phyloP scores from a whole-genome alignment of 2,329 filamentous ascomycete genomes.

The Microsporum audouinii region DNA sequence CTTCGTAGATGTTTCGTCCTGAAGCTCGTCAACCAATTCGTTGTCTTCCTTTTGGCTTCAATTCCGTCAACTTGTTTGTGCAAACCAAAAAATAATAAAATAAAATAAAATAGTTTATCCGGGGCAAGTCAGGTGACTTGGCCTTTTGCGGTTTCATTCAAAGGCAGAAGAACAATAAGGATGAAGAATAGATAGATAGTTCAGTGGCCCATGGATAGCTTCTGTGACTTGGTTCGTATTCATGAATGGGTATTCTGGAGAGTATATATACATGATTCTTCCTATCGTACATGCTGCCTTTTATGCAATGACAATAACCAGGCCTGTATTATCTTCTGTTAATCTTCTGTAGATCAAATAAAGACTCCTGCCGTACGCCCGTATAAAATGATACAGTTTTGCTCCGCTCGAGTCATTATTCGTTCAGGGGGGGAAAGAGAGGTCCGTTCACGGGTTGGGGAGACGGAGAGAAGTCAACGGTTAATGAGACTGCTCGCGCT shows the following conservation, averaged over 20 bases:
- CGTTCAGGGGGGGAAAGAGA: not conserved
- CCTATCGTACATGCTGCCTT: not conserved
- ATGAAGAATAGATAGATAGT: not conserved
- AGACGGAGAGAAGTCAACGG: not conserved
- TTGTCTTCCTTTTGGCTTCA: not conserved
- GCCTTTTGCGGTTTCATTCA: not conserved
- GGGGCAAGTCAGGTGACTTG: not conserved
- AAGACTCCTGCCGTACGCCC: not conserved
- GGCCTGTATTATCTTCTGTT: not conserved
- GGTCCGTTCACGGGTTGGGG: too few species aligned
- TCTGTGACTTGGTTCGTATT: not conserved
- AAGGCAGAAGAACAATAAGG: not conserved
- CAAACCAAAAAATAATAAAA: not conserved
- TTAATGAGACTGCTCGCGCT: constrained; percentile 8
- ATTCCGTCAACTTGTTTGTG: not conserved
- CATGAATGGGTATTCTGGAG: not conserved
- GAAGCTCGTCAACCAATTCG: not conserved
- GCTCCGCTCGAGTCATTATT: not conserved
- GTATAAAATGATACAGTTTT: not conserved
- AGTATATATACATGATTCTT: not conserved
- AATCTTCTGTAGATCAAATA: not conserved
- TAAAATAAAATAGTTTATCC: not conserved
- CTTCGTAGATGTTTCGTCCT: not conserved
- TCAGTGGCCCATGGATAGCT: not conserved
- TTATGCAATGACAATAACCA: not conserved